Percentiles rank a stretch among this genome's conserved stretches.
These are phyloP conservation scores for Linderniella brevidens DNA, from an alignment of 257 asterid species.

Conservation along the genomic window DNA sequence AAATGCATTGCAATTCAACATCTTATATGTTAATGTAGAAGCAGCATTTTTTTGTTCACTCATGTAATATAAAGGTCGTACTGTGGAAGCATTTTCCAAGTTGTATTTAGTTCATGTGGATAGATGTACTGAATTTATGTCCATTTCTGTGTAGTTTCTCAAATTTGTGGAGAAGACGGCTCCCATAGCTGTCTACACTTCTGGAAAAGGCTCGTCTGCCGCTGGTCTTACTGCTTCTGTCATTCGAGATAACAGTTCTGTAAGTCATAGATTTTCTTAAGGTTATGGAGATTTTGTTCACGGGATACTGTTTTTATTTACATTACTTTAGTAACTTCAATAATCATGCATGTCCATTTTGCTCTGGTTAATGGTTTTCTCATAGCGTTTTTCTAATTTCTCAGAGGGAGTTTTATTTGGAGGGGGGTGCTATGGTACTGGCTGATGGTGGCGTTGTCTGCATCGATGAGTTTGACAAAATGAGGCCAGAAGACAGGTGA, in stretches of 20 bases:
- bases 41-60: neutral
- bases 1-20: neutral
- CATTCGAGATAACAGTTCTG: constrained; percentile 90
- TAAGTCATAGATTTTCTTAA: constrained; percentile 20
- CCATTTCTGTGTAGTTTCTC: constrained; percentile 47
- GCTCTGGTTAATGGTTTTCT: constrained; percentile 2
- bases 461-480: constrained; percentile 96
- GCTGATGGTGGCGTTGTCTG: constrained; percentile 99
- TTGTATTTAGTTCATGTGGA: no score
- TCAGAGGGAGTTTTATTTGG: constrained; percentile 93
- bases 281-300: constrained; percentile 1
- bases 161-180: constrained; percentile 99
- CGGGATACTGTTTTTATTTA: no score
- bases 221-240: constrained; percentile 99
- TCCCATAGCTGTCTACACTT: constrained; percentile 89
- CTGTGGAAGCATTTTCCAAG: no score
- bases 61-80: neutral
- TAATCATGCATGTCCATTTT: constrained; percentile 2
- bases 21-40: neutral
- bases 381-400: constrained; percentile 12
- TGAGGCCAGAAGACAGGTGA: constrained; percentile 98
- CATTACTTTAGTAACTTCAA: neutral
- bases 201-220: constrained; percentile 98
- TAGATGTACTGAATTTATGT: neutral
- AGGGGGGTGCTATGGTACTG: constrained; percentile 99